phyloP scores from a whole-genome alignment of 2,329 filamentous ascomycete genomes.

The Fonsecaea multimorphosa region DNA sequence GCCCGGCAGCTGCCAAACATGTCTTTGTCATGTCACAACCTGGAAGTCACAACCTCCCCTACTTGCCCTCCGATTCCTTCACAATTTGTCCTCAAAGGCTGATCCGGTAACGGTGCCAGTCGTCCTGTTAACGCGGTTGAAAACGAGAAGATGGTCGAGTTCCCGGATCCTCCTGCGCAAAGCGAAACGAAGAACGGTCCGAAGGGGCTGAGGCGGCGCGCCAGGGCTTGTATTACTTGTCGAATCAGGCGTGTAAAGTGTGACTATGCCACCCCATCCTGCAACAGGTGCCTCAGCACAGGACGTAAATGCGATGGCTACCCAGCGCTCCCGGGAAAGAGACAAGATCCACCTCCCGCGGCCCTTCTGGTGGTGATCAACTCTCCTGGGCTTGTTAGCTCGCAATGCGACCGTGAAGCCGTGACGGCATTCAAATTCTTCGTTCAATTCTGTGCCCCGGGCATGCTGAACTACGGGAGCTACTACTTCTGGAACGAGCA shows the following conservation, averaged over 20 bases:
- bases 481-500: constrained; percentile 41
- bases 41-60: background rate
- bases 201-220: constrained; percentile 13
- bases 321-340: constrained; percentile 6
- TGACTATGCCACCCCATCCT: constrained; percentile 45
- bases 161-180: constrained; percentile 1
- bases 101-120: background rate
- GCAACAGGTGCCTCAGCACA: constrained; percentile 46
- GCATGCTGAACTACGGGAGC: constrained; percentile 40
- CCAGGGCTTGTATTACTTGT: constrained; percentile 36
- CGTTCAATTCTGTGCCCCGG: constrained; percentile 38
- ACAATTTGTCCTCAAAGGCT: background rate
- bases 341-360: constrained; percentile 6
- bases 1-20: background rate
- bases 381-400: constrained; percentile 27
- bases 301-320: constrained; percentile 50
- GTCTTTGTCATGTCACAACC: background rate
- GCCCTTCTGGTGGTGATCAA: constrained; percentile 25
- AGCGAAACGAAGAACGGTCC: background rate
- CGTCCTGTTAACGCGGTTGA: background rate
- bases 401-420: constrained; percentile 10
- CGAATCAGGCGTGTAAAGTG: constrained; percentile 34
- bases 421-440: constrained; percentile 38
- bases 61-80: background rate
- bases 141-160: background rate